Percentiles rank a stretch among this genome's conserved stretches.
These are phyloP conservation scores for Hydrangea macrophylla DNA, from an alignment of 148 eudicot genomes.

Conservation along the genomic window DNA sequence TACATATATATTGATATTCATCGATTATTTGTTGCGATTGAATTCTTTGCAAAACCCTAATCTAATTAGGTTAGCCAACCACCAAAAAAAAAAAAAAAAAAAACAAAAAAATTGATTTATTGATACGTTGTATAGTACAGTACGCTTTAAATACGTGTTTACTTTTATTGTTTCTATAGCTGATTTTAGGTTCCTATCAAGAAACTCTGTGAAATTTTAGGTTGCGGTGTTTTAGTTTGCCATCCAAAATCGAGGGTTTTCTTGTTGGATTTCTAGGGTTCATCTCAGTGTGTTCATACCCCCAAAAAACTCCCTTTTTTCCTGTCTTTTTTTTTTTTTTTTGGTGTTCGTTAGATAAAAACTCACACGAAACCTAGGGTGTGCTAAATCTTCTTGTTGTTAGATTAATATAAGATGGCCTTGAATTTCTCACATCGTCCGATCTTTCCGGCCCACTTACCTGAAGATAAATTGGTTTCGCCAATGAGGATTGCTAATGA, in stretches of 20 bases:
- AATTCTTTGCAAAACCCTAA: no score
- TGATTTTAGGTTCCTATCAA: no score
- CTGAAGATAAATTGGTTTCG: constrained; percentile 14
- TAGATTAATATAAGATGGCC: constrained; percentile 7
- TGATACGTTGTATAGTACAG: no score
- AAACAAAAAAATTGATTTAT: no score
- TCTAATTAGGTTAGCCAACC: no score
- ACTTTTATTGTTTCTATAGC: no score
- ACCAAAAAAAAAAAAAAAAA: no score
- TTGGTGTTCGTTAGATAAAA: neutral
- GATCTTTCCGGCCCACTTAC: neutral
- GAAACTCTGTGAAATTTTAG: no score
- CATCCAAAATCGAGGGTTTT: neutral
- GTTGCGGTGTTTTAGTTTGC: no score
- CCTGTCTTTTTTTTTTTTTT: neutral
- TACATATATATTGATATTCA: no score
- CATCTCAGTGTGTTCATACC: neutral
- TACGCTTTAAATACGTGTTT: no score
- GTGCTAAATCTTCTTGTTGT: neutral
- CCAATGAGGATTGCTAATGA: constrained; percentile 7
- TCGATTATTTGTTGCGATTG: no score
- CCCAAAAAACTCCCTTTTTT: neutral
- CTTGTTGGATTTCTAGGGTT: neutral
- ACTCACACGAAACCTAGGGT: neutral
- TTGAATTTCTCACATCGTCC: constrained; percentile 1